Evolutionary conservation across 1,284 basidiomycete species (phyloP).

Genomic region (Cutaneotrichosporon daszewskae): DNA sequence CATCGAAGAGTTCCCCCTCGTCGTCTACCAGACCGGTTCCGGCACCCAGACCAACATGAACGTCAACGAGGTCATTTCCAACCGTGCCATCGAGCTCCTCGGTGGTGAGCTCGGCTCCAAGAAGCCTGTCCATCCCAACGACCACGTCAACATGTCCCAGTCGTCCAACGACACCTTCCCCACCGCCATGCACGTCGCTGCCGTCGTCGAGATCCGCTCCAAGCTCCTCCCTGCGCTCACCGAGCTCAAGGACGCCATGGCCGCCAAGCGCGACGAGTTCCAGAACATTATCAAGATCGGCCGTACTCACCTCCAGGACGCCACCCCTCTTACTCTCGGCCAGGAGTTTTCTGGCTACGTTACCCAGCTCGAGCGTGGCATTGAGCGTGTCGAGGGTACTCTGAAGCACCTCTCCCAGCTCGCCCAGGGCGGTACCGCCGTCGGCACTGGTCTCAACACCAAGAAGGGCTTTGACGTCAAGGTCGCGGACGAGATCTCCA

Average conservation of each 20-base stretch:
- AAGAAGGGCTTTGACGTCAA: conserved; percentile 93
- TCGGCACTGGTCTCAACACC: conserved; percentile 97
- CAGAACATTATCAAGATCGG: conserved; percentile 97
- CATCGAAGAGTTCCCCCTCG: conserved; percentile 91
- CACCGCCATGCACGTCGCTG: conserved; percentile 97
- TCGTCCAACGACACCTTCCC: conserved; percentile 99
- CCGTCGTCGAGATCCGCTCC: conserved; percentile 79
- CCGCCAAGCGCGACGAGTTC: conserved; percentile 74
- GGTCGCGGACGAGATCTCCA: conserved; percentile 86
- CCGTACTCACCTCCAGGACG: conserved; percentile 95
- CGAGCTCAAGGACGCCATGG: conserved; percentile 75
- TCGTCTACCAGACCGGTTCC: conserved; percentile 98
- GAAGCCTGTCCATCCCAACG: conserved; percentile 97
- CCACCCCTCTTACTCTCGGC: conserved; percentile 93
- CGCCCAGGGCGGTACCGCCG: conserved; percentile 97
- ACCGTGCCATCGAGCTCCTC: conserved; percentile 94
- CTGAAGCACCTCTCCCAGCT: conserved; percentile 83
- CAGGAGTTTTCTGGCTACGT: conserved; percentile 99
- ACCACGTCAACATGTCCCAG: conserved; percentile 99
- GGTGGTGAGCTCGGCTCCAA: conserved; percentile 94
- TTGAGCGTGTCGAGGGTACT: conserved; percentile 74
- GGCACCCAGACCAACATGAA: conserved; percentile 99
- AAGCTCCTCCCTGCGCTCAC: conserved; percentile 79
- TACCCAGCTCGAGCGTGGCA: conserved; percentile 86
- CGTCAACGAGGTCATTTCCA: conserved; percentile 98